Evolutionary conservation across 495 filamentous ascomycete species (phyloP), one percentile per base, ranked within the genome.

Genomic region (Trichoderma virens): DNA sequence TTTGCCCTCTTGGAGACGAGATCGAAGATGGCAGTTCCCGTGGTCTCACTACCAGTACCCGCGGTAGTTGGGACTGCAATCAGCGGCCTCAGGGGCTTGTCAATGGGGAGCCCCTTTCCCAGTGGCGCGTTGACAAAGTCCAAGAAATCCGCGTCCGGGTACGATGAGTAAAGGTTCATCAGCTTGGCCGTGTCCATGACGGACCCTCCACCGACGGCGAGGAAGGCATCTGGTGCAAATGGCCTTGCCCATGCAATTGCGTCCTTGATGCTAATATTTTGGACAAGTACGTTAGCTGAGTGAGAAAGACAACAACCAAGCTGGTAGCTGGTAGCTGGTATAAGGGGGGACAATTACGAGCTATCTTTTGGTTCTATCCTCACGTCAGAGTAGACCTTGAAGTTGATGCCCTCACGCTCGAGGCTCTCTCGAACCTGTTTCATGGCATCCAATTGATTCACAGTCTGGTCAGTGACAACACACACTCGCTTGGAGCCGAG

Each of bases 181-280:
- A 98, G 82, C 77, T 98, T 98, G 38, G 94, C 93, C 0, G 94
- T 98, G 77, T 98, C 94, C 69, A 98, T 98, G 41, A 97, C 90
- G 25, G 87, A 90, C 25, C 89, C 89, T 62, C 89, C 87, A 68
- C 94, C 94, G 13, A 98, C 93, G 25, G 94, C 94, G 3, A 98
- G 81, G 72, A 93, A 95, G 23, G 91, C 91, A 78, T 97, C 93
- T 0, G 91, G 89, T 9, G 79, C 74, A 70, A 91, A 90, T 2
- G 85, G 84, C 69, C 90, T 92, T 3, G 88, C 84, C 71, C 92
- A 96, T 3, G 79, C 87, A 72, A 97, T 95, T 5, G 94, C 94
- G 64, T 92, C 89, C 68, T 88, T 89, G 65, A 98, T 83, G 0
- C 90, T 93, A 67, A 65, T 59, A 18, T 23, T n/a, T 20, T 32